A percentile compares a stretch with the other conserved stretches of the same genome.
phyloP scores from a whole-genome alignment of 176 grass and related monocot genomes.

The Miscanthus lutarioriparius region DNA sequence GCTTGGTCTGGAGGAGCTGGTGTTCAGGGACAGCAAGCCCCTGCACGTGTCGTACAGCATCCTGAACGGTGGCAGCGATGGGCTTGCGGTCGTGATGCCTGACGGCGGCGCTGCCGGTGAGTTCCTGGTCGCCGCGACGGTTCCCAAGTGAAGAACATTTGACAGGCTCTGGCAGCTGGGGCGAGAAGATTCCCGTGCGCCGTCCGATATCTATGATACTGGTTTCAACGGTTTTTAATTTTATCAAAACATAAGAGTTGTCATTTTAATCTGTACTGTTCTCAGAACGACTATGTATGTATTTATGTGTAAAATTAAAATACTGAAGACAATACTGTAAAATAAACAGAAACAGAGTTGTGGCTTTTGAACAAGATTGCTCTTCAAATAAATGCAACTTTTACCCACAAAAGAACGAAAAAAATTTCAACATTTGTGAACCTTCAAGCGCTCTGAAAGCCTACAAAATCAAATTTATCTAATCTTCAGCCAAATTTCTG shows the following conservation, averaged over 20 bases:
- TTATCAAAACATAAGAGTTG: neutral
- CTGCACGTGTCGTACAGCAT: neutral
- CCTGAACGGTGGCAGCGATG: neutral
- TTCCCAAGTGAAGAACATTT: neutral
- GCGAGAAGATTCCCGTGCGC: neutral
- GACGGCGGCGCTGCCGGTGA: neutral
- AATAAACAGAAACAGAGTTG: neutral
- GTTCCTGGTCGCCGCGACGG: neutral
- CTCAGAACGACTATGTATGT: neutral
- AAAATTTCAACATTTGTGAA: neutral
- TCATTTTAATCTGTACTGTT: neutral
- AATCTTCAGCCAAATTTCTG: neutral
- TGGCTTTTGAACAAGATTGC: neutral
- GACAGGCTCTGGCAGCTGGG: neutral
- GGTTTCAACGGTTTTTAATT: neutral
- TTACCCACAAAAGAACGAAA: neutral
- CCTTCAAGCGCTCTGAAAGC: neutral
- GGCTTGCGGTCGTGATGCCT: neutral
- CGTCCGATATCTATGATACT: neutral
- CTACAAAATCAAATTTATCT: too few relatives aligned
- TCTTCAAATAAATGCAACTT: neutral
- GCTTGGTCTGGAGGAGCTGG: neutral
- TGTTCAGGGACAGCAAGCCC: neutral
- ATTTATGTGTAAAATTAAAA: neutral
- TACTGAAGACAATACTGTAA: neutral